Conservation (phyloP, 441 rosid species). For the Jatropha multifida region DNA sequence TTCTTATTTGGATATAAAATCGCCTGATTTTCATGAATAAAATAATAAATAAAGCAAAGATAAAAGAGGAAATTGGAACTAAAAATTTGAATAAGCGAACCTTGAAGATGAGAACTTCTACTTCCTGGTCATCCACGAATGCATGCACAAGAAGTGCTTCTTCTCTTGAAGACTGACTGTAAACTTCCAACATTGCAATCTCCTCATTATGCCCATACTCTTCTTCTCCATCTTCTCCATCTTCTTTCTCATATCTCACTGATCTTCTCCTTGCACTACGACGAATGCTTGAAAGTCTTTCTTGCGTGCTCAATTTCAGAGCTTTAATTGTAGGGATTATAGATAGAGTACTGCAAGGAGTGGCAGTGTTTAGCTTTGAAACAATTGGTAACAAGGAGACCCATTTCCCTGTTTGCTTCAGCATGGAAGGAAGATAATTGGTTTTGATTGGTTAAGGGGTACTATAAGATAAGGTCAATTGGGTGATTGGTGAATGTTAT, state of each 20-base stretch:
- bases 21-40: background rate
- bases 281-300: background rate
- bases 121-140: constrained; percentile 49
- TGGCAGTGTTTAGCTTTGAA: background rate
- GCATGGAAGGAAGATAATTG: constrained; percentile 11
- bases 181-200: constrained; percentile 56
- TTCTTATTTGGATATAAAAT: too few species aligned
- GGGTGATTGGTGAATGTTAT: background rate
- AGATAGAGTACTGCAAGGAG: background rate
- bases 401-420: constrained; percentile 27
- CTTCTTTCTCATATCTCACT: constrained; percentile 46
- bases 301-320: constrained; percentile 12
- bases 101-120: constrained; percentile 69
- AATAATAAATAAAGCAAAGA: background rate
- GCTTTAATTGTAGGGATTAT: background rate
- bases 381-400: constrained; percentile 13
- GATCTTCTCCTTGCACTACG: constrained; percentile 53
- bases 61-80: background rate
- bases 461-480: background rate
- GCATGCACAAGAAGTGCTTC: constrained; percentile 84
- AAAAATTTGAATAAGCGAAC: constrained; percentile 21
- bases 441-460: background rate
- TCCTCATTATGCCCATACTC: constrained; percentile 54
- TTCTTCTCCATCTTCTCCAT: constrained; percentile 35
- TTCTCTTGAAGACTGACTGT: constrained; percentile 52